Evolutionary conservation across 2,329 filamentous ascomycete genomes (phyloP).

Genomic region (Colletotrichum cuscutae): DNA sequence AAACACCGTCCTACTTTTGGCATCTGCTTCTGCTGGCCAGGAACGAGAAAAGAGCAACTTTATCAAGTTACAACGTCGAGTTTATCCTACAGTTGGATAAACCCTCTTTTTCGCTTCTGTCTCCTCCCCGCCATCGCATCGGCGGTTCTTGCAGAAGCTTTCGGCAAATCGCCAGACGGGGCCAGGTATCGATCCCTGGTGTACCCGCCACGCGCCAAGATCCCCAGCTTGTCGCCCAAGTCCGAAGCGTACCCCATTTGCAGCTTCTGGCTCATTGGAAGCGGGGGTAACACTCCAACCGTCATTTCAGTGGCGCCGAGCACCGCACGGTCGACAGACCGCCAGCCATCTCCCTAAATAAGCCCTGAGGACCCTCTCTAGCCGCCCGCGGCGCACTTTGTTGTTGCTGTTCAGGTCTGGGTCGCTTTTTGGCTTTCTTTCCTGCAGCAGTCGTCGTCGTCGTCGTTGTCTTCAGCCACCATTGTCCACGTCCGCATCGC

Average conservation of each 20-base stretch:
- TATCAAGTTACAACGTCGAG: conserved; percentile 9
- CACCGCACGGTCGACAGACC: conserved; percentile 33
- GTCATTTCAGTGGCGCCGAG: conserved; percentile 36
- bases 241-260: conserved; percentile 31
- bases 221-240: conserved; percentile 31
- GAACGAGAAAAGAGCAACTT: conserved; percentile 25
- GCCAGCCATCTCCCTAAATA: conserved; percentile 34
- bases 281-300: conserved; percentile 37
- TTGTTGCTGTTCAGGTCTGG: conserved; percentile 9
- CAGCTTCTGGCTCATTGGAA: conserved; percentile 22
- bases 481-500: conserved; percentile 1
- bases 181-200: conserved; percentile 33
- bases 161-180: conserved; percentile 28
- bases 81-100: conserved; percentile 7
- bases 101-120: conserved; percentile 11
- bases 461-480: neutral
- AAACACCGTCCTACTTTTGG: conserved; percentile 34
- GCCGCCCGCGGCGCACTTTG: conserved; percentile 23
- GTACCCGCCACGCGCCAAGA: conserved; percentile 35
- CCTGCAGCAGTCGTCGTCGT: conserved; percentile 12
- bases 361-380: conserved; percentile 36
- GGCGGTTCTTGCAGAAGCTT: conserved; percentile 32
- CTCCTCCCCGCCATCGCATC: conserved; percentile 24
- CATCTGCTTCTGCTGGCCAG: conserved; percentile 34
- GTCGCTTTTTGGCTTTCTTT: conserved; percentile 32